Evolutionary conservation across 768 basidiomycete genomes (phyloP).

Genomic region (Phanerodontia chrysosporium): DNA sequence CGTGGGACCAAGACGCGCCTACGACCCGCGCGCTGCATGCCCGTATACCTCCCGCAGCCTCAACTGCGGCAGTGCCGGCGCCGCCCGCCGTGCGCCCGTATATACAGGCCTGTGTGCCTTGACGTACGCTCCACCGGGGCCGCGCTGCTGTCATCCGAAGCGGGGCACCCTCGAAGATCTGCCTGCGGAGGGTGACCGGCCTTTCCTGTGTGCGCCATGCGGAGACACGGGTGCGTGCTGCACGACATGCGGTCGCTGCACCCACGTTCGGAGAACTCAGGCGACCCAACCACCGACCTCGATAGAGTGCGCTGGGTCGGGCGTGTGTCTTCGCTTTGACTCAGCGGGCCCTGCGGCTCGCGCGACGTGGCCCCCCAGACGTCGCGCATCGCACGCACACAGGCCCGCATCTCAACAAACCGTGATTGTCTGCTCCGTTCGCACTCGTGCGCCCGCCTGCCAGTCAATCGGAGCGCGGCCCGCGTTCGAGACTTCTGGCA

Average conservation of each 20-base stretch:
- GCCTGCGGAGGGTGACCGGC: neutral
- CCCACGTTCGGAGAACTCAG: no score
- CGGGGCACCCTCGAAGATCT: no score
- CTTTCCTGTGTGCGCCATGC: neutral
- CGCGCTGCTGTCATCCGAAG: no score
- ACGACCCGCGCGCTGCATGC: no score
- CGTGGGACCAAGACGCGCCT: no score
- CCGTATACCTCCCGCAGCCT: neutral
- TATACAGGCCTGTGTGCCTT: neutral
- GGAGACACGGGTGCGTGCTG: no score
- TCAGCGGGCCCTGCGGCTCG: neutral
- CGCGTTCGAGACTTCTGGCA: neutral
- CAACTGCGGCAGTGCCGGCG: neutral
- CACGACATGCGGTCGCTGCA: no score
- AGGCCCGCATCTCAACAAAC: neutral
- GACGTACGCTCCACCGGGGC: neutral
- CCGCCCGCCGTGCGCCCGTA: neutral
- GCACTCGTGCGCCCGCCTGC: neutral
- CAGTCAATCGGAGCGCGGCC: neutral
- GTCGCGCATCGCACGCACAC: neutral
- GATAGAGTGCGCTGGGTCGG: no score
- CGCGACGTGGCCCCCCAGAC: no score
- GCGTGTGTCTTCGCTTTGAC: neutral
- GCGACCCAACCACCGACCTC: no score
- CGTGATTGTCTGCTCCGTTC: neutral